These are phyloP conservation scores for Lantana camara DNA, from an alignment of 257 asterid genomes.

Conservation along the genomic window DNA sequence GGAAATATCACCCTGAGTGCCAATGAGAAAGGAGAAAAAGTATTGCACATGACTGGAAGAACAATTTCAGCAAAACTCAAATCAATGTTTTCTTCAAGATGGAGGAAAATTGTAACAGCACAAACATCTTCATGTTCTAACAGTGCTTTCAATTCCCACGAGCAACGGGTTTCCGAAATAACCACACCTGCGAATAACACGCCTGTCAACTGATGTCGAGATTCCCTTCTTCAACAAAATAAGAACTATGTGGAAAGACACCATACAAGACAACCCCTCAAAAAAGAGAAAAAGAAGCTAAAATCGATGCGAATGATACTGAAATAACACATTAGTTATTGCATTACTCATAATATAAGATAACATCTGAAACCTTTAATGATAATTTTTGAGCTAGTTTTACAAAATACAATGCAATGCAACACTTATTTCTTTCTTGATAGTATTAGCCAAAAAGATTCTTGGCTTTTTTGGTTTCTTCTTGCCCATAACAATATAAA, in stretches of 20 bases:
- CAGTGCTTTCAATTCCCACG: conserved; percentile 13
- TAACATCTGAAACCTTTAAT: too few relatives aligned
- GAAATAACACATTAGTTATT: not conserved
- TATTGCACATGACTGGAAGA: not conserved
- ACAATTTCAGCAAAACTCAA: not conserved
- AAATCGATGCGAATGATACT: not conserved
- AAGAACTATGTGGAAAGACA: not conserved
- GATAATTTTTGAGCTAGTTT: too few relatives aligned
- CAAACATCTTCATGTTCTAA: conserved; percentile 39
- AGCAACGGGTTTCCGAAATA: not conserved
- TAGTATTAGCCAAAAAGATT: too few relatives aligned
- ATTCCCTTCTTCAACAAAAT: not conserved
- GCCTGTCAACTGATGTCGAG: not conserved
- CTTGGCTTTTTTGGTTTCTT: too few relatives aligned
- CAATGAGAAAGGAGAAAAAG: too few relatives aligned
- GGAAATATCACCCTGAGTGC: conserved; percentile 29
- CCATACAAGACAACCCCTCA: not conserved
- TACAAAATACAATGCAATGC: too few relatives aligned
- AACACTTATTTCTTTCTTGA: too few relatives aligned
- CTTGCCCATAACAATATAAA: too few relatives aligned
- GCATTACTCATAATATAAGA: too few relatives aligned
- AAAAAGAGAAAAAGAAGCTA: not conserved
- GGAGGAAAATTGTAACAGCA: not conserved
- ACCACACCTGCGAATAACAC: conserved; percentile 21
- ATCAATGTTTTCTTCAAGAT: not conserved